phyloP scores from a whole-genome alignment of 192 early-diverging fungal species.

The Coemansia sp. region DNA sequence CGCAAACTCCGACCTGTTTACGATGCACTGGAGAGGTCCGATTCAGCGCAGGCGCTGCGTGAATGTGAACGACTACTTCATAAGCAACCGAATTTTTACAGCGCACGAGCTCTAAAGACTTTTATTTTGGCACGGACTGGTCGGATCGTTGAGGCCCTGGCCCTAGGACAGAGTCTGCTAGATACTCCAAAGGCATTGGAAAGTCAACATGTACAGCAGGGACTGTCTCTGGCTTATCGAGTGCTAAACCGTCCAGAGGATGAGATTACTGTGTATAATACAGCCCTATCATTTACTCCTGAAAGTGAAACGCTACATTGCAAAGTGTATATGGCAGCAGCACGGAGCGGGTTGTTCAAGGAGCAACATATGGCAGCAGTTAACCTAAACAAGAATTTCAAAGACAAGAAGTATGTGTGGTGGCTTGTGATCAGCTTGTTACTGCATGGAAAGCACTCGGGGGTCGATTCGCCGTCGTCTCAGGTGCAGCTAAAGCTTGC shows the following conservation, averaged over 20 bases:
- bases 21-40: constrained; percentile 28
- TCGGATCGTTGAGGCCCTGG: constrained; percentile 61
- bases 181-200: constrained; percentile 20
- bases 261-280: constrained; percentile 74
- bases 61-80: constrained; percentile 38
- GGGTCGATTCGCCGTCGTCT: constrained; percentile 23
- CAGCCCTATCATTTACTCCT: constrained; percentile 59
- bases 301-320: constrained; percentile 70
- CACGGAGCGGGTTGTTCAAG: constrained; percentile 62
- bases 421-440: constrained; percentile 82
- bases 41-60: constrained; percentile 17
- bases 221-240: constrained; percentile 27
- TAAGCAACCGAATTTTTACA: constrained; percentile 35
- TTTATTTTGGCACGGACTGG: constrained; percentile 66
- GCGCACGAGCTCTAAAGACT: constrained; percentile 70
- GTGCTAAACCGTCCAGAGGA: constrained; percentile 43
- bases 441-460: constrained; percentile 61
- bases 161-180: constrained; percentile 63
- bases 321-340: constrained; percentile 83
- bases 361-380: constrained; percentile 64
- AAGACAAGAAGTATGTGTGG: constrained; percentile 76
- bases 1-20: constrained; percentile 39
- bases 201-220: constrained; percentile 31
- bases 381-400: constrained; percentile 77
- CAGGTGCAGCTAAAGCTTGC: constrained; percentile 67